A percentile compares a stretch with the other conserved stretches of the same genome.
Conservation (phyloP, 805 yeast species). For the Schizosaccharomyces japonicus region DNA sequence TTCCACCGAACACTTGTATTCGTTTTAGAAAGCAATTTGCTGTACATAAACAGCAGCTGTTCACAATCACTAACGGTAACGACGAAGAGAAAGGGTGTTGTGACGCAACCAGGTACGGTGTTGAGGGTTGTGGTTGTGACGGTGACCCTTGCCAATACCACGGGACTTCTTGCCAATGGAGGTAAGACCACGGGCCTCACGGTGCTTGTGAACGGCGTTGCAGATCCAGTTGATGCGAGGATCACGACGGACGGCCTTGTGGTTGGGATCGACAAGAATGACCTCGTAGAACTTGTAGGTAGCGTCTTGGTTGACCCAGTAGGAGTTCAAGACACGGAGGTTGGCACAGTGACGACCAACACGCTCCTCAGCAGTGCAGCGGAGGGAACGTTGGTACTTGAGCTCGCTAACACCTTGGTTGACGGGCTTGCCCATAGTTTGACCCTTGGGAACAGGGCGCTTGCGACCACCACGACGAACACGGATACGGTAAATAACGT, state of each 20-base stretch:
- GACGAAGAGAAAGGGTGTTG: slow-evolving; percentile 5
- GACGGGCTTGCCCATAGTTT: slow-evolving; percentile 98
- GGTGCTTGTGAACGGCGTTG: slow-evolving; percentile 99
- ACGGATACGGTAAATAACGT: slow-evolving; percentile 93
- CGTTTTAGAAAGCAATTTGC: too few species aligned
- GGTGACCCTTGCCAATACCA: slow-evolving; percentile 99
- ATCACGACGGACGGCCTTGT: slow-evolving; percentile 96
- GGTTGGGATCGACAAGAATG: slow-evolving; percentile 88
- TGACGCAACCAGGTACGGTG: slow-evolving; percentile 3
- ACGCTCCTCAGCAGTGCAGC: slow-evolving; percentile 98
- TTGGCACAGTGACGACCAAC: slow-evolving; percentile 96
- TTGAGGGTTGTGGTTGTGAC: slow-evolving; percentile 13
- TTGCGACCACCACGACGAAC: slow-evolving; percentile 99
- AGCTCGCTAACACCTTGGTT: slow-evolving; percentile 98
- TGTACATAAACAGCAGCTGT: too few species aligned
- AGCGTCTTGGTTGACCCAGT: slow-evolving; percentile 99
- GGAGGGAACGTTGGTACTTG: slow-evolving; percentile 95
- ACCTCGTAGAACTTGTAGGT: slow-evolving; percentile 98
- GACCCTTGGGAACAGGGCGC: slow-evolving; percentile 99
- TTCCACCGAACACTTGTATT: too few species aligned
- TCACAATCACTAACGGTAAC: slow-evolving; percentile 23
- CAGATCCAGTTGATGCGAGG: slow-evolving; percentile 98
- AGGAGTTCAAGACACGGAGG: slow-evolving; percentile 97
- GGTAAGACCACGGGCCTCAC: slow-evolving; percentile 98
- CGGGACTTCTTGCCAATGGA: slow-evolving; percentile 95